These are phyloP conservation scores for Rosa rugosa DNA, from an alignment of 306 rosid species.

Conservation along the genomic window DNA sequence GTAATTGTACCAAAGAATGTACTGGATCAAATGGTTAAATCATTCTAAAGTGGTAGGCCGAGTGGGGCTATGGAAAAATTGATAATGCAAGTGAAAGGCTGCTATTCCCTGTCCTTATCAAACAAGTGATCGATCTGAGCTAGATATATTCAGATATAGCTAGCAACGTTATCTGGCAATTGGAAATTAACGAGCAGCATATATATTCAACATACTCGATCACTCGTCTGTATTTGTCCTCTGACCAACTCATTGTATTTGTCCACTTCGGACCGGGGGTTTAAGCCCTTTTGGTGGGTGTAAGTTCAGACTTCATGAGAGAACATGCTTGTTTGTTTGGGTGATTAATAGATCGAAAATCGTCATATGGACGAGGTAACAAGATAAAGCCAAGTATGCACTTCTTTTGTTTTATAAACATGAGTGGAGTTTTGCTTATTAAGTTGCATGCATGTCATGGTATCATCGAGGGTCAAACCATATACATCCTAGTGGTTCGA, in stretches of 20 bases:
- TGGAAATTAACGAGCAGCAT: not conserved
- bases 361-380: too few relatives aligned
- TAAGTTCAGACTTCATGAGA: too few relatives aligned
- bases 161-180: not conserved
- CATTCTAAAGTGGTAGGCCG: not conserved
- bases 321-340: too few relatives aligned
- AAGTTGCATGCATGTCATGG: too few relatives aligned
- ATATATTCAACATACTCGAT: not conserved
- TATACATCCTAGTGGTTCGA: too few relatives aligned
- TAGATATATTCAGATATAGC: not conserved
- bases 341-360: too few relatives aligned
- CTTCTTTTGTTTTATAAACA: too few relatives aligned
- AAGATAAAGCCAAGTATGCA: too few relatives aligned
- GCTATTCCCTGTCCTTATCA: not conserved
- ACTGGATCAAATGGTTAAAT: not conserved
- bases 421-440: too few relatives aligned
- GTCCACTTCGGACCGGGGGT: not conserved
- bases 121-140: not conserved
- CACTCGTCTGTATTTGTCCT: too few relatives aligned
- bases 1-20: not conserved
- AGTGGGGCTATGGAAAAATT: not conserved
- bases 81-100: not conserved
- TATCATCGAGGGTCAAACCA: too few relatives aligned
- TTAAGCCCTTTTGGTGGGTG: not conserved
- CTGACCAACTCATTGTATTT: too few relatives aligned